Evolutionary conservation across 2,329 filamentous ascomycete genomes (phyloP), one percentile per base, ranked within the genome.

Genomic region (Aspergillus sp.): DNA sequence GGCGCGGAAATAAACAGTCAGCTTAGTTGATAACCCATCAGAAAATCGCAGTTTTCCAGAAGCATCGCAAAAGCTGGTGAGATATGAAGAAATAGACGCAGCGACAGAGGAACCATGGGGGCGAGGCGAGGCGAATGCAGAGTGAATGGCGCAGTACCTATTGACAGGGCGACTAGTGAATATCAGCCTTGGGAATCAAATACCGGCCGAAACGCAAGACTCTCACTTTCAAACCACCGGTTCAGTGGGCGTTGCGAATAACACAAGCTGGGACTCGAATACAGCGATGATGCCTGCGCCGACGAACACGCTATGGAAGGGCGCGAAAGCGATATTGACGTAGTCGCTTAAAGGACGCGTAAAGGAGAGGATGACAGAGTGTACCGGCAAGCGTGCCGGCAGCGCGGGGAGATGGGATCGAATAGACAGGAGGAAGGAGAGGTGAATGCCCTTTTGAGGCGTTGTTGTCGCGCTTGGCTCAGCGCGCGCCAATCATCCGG

Each of bases 1-100:
- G 36, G 36, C 39, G 42, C 41, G 36, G 45, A 29, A 40, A 36
- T 24, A 39, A 36, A 36, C 24, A 42, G 44, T 48, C 40, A 48
- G 45, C 37, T 37, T 32, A 34, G 12, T 10, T 22, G 19, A 22
- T 22, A 6, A 22, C 10, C 19, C 19, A 22, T 22, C 19, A 22
- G n/a, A 22, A 10, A 6, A 10, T 22, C 19, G 19, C 5, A 10
- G 19, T 22, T 10, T 10, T 10, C 10, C 19, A 22, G 19, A 22
- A 22, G 19, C 5, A 22, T 22, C 19, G 19, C 19, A 22, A 22
- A n/a, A 10, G 19, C 10, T 6, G 19, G 19, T 5, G 19, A 5
- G 19, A 22, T 6, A 22, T 6, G 19, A 22, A 22, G 10, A 22
- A 22, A 22, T 10, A 22, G 19, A 22, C 10, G n/a, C n/a, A 5